These are phyloP conservation scores for Odonthalia washingtoniensis DNA, from an alignment of 31 red algal genomes.

Conservation along the genomic window DNA sequence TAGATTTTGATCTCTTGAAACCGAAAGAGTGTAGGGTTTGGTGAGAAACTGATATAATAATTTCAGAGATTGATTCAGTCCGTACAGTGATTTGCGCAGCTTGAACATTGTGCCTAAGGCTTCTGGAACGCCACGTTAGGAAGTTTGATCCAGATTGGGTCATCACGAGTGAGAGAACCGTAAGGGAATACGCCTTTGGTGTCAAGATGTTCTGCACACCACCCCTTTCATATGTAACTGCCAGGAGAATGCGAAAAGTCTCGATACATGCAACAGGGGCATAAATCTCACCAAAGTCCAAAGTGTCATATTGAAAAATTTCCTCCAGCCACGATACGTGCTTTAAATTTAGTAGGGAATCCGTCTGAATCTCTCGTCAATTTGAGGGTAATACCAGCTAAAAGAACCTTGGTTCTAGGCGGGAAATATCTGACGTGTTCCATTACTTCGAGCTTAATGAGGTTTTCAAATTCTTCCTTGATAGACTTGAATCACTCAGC, in stretches of 20 bases:
- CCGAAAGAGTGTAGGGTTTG: no score
- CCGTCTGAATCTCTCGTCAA: slow-evolving; percentile 18
- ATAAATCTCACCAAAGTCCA: background rate
- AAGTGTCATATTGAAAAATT: background rate
- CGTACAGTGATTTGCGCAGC: slow-evolving; percentile 15
- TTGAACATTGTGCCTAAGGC: background rate
- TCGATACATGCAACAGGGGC: slow-evolving; percentile 12
- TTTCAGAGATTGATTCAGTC: slow-evolving; percentile 1
- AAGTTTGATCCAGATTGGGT: background rate
- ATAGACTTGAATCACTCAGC: slow-evolving; percentile 13
- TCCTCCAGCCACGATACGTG: slow-evolving; percentile 17
- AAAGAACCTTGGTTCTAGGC: background rate
- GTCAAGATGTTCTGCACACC: slow-evolving; percentile 6
- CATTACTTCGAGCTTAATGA: slow-evolving; percentile 1
- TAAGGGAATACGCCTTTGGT: slow-evolving; percentile 12
- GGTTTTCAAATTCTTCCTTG: slow-evolving; percentile 22
- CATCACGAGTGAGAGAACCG: background rate
- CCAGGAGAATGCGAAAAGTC: slow-evolving; percentile 6
- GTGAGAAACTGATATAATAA: background rate
- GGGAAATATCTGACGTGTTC: background rate
- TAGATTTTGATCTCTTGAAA: no score
- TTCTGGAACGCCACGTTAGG: background rate
- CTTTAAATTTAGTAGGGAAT: slow-evolving; percentile 34
- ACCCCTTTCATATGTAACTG: background rate
- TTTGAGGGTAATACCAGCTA: slow-evolving; percentile 18